These are phyloP conservation scores for Casuarina equisetifolia DNA, from an alignment of 306 rosid genomes.

Conservation along the genomic window DNA sequence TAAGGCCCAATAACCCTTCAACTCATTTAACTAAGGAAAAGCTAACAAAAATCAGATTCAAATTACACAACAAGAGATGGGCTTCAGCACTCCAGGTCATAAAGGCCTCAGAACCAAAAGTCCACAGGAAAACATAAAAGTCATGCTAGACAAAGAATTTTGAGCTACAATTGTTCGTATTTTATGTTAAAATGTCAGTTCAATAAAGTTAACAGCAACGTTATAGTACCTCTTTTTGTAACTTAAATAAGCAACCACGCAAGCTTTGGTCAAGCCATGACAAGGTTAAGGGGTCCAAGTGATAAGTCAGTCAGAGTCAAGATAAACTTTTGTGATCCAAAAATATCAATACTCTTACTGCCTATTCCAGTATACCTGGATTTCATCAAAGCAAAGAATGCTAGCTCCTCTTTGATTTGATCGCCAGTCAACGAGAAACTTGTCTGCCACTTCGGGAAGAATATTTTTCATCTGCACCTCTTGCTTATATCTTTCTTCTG, in stretches of 20 bases:
- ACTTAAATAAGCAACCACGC: neutral
- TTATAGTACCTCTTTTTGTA: neutral
- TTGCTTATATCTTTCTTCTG: conserved; percentile 85
- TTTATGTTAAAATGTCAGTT: neutral
- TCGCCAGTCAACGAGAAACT: conserved; percentile 60
- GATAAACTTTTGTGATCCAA: neutral
- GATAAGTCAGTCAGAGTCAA: neutral
- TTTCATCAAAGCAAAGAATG: conserved; percentile 94
- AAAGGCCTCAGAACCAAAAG: neutral
- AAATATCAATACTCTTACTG: conserved; percentile 2
- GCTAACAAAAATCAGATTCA: neutral
- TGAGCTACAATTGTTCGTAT: neutral
- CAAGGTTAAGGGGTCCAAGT: neutral
- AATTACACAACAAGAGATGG: neutral
- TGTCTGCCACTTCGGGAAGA: conserved; percentile 91
- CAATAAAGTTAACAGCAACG: neutral
- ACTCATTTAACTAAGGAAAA: neutral
- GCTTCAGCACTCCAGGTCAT: neutral
- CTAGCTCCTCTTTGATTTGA: conserved; percentile 73
- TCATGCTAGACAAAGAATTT: neutral
- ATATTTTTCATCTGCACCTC: conserved; percentile 85
- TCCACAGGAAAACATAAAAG: neutral
- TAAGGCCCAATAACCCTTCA: neutral
- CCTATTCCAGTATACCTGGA: conserved; percentile 59
- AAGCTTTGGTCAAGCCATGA: neutral